Evolutionary conservation across 768 basidiomycete genomes (phyloP).

Genomic region (Pisolithus microcarpus): DNA sequence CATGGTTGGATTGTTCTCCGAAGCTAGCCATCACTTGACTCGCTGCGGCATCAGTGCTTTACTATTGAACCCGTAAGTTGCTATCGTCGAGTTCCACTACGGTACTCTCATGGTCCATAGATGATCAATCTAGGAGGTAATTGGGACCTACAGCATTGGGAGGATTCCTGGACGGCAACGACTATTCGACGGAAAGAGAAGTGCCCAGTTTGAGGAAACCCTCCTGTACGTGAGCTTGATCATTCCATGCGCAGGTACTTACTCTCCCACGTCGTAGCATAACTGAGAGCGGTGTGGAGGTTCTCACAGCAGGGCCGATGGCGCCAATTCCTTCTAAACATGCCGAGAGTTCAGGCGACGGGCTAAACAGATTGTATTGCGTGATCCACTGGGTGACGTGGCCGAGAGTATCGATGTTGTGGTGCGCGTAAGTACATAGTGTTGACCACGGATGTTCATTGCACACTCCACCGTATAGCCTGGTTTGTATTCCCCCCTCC

Average conservation of each 20-base stretch:
- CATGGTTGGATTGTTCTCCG: slow-evolving; percentile 1
- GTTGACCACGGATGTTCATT: no score
- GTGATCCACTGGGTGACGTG: no score
- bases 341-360: no score
- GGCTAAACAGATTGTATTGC: no score
- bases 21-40: slow-evolving; percentile 1
- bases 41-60: slow-evolving; percentile 39
- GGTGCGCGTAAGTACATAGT: no score
- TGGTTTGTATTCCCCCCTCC: no score
- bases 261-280: slow-evolving; percentile 44
- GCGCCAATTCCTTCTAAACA: no score
- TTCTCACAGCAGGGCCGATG: slow-evolving; percentile 57
- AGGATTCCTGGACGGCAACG: slow-evolving; percentile 94
- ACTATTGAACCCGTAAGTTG: slow-evolving; percentile 70
- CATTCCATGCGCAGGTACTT: slow-evolving; percentile 9
- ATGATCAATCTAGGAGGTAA: slow-evolving; percentile 88
- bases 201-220: slow-evolving; percentile 98
- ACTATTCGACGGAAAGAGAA: slow-evolving; percentile 84
- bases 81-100: slow-evolving; percentile 1
- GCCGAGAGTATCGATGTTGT: no score
- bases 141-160: slow-evolving; percentile 80
- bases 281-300: slow-evolving; percentile 85
- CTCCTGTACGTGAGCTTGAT: slow-evolving; percentile 58
- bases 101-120: slow-evolving; percentile 31
- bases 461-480: no score